These are phyloP conservation scores for Acacia pycnantha DNA, from an alignment of 331 rosid genomes.

Conservation along the genomic window DNA sequence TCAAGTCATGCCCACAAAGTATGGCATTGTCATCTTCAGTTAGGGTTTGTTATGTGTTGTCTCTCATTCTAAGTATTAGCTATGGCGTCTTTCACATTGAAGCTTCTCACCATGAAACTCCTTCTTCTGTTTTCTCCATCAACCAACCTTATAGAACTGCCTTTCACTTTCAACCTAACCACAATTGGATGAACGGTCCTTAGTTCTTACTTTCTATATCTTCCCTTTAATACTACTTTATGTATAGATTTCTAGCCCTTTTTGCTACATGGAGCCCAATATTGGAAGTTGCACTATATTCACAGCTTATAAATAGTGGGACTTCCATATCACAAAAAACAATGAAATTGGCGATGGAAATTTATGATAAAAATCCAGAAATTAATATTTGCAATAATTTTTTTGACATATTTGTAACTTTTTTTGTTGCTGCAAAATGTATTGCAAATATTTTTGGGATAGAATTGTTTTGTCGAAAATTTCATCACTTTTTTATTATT, in stretches of 20 bases:
- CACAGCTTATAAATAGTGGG: background rate
- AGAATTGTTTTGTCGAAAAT: background rate
- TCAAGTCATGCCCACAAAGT: background rate
- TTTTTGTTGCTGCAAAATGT: background rate
- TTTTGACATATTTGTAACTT: background rate
- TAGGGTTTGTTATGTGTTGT: background rate
- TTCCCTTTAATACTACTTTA: background rate
- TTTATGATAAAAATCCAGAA: background rate
- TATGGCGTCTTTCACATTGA: background rate
- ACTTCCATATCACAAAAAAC: background rate
- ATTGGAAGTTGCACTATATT: background rate
- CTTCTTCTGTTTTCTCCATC: background rate
- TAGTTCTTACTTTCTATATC: background rate
- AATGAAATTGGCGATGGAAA: background rate
- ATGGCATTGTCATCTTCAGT: constrained; percentile 2
- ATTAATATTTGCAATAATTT: background rate
- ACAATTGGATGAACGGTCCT: constrained; percentile 33
- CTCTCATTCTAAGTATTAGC: background rate
- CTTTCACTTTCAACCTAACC: constrained; percentile 33
- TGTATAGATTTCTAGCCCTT: background rate
- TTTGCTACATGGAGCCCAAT: background rate
- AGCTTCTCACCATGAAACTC: constrained; percentile 11
- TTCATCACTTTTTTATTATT: background rate
- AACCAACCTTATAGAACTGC: constrained; percentile 27
- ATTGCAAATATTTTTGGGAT: background rate